phyloP scores from a whole-genome alignment of 805 yeast species.

The Candida insectalens region DNA sequence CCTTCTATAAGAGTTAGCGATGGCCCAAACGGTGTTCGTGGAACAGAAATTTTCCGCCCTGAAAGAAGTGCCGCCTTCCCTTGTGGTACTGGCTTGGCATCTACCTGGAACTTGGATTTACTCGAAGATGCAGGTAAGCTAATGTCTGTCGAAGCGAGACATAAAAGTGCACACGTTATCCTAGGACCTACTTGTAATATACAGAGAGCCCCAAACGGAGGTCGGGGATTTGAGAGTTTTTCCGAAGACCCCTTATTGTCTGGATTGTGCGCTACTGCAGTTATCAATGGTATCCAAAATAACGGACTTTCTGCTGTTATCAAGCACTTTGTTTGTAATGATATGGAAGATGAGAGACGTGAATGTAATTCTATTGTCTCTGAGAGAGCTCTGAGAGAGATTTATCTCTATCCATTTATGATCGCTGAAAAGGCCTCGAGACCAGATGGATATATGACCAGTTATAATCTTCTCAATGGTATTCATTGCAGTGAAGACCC shows the following conservation, averaged over 20 bases:
- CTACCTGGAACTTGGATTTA: slow-evolving; percentile 33
- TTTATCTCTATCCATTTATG: slow-evolving; percentile 56
- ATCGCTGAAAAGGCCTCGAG: slow-evolving; percentile 41
- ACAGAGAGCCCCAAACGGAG: slow-evolving; percentile 35
- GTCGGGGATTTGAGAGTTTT: slow-evolving; percentile 33
- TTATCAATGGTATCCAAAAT: slow-evolving; percentile 46
- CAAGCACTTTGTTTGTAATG: slow-evolving; percentile 58
- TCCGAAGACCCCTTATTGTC: slow-evolving; percentile 35
- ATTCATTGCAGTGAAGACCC: slow-evolving; percentile 41
- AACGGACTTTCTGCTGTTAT: slow-evolving; percentile 43
- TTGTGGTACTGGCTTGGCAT: slow-evolving; percentile 36
- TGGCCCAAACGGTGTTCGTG: slow-evolving; percentile 41
- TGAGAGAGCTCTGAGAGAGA: slow-evolving; percentile 55
- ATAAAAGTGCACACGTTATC: slow-evolving; percentile 31
- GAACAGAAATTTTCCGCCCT: slow-evolving; percentile 30
- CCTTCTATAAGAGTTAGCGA: slow-evolving; percentile 29
- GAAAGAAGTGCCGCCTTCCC: slow-evolving; percentile 36
- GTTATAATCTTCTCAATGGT: slow-evolving; percentile 57
- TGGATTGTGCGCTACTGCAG: slow-evolving; percentile 36
- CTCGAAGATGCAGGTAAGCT: slow-evolving; percentile 28
- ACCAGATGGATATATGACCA: slow-evolving; percentile 51
- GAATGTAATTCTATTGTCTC: slow-evolving; percentile 39
- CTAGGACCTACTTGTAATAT: slow-evolving; percentile 30
- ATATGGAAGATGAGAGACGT: slow-evolving; percentile 46
- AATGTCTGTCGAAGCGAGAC: slow-evolving; percentile 34